Evolutionary conservation across 2,329 filamentous ascomycete genomes (phyloP).

Genomic region (Cercospora zeina): DNA sequence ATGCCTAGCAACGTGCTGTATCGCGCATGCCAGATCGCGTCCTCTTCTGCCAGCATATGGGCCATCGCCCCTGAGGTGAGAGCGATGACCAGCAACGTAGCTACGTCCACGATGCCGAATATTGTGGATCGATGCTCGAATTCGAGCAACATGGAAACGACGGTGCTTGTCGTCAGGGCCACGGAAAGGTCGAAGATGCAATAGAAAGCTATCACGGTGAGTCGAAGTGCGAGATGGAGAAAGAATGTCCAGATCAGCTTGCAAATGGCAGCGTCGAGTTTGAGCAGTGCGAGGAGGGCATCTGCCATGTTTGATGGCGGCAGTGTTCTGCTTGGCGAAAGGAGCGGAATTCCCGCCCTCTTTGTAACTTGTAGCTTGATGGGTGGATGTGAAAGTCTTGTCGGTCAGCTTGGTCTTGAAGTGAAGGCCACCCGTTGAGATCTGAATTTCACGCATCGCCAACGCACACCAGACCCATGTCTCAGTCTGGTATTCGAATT

Average conservation of each 20-base stretch:
- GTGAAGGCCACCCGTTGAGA: not conserved
- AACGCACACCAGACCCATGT: not conserved
- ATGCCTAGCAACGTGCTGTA: not conserved
- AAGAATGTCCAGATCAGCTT: not conserved
- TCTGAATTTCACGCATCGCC: not conserved
- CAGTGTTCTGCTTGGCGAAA: not conserved
- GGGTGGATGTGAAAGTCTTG: not conserved
- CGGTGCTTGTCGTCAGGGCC: not conserved
- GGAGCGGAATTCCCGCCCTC: not conserved
- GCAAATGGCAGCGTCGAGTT: not conserved
- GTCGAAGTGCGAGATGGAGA: not conserved
- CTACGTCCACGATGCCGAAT: not conserved
- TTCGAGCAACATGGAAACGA: not conserved
- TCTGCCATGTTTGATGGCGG: not conserved
- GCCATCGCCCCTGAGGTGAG: not conserved
- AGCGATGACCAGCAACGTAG: not conserved
- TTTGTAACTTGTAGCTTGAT: not conserved
- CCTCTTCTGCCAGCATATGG: not conserved
- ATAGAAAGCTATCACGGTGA: not conserved
- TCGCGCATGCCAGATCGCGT: not conserved
- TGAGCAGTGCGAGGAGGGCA: not conserved
- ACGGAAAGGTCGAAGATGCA: conserved; percentile 2
- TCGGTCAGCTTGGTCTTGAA: not conserved
- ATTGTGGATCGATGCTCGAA: not conserved
- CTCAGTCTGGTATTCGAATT: not conserved